Percentiles rank a stretch among this genome's conserved stretches.
Evolutionary conservation across 371 early-diverging fungal species (phyloP).

Genomic region (Capniomyces stellatus): DNA sequence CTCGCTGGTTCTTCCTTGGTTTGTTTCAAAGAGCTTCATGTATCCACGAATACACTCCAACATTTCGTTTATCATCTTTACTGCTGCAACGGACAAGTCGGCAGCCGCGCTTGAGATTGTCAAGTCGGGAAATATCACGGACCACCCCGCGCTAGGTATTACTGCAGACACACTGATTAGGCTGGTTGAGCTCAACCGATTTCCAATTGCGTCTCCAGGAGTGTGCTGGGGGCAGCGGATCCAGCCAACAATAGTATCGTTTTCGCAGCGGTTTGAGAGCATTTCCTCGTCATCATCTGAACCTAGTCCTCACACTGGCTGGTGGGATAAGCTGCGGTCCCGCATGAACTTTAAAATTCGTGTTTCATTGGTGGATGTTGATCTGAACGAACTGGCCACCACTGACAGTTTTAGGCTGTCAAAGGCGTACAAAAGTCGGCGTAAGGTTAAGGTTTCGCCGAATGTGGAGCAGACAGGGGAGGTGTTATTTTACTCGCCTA

Average conservation of each 20-base stretch:
- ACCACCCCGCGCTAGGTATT: background rate
- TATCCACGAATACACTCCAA: slow-evolving; percentile 14
- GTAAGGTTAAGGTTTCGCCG: background rate
- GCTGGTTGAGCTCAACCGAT: background rate
- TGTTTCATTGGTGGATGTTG: slow-evolving; percentile 18
- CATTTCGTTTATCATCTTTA: slow-evolving; percentile 7
- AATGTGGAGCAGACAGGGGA: slow-evolving; percentile 15
- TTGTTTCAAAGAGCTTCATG: slow-evolving; percentile 19
- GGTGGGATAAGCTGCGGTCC: slow-evolving; percentile 30
- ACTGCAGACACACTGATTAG: background rate
- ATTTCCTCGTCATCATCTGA: slow-evolving; percentile 22
- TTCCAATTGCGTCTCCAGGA: background rate
- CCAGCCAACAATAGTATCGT: slow-evolving; percentile 24
- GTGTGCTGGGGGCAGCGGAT: slow-evolving; percentile 22
- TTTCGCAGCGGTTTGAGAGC: slow-evolving; percentile 25
- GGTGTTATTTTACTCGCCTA: slow-evolving; percentile 22
- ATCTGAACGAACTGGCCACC: slow-evolving; percentile 1
- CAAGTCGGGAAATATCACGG: background rate
- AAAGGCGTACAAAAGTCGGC: background rate
- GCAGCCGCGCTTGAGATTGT: background rate
- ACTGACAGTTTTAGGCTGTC: background rate
- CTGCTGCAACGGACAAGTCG: slow-evolving; percentile 1
- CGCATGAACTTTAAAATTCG: slow-evolving; percentile 16
- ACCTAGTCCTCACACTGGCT: slow-evolving; percentile 22
- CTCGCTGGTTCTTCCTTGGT: slow-evolving; percentile 6